Base-by-base conservation (phyloP, 169 alveolate species). In the Plasmodium gallinaceum region DNA sequence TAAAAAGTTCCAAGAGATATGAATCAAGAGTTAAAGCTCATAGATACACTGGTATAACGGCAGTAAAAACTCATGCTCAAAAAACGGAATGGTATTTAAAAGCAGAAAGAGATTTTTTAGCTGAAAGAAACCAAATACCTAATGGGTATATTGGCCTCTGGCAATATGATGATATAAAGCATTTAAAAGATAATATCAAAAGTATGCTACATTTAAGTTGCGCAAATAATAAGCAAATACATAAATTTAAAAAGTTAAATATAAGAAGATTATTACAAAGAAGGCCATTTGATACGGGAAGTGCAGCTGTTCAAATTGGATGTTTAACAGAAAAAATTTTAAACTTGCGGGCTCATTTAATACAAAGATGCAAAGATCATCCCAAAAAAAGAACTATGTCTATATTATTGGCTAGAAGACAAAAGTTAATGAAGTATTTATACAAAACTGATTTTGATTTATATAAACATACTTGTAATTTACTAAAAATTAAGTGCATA, bases 41-140 rank as follows among this genome's bases (percentile, higher is more conserved):
- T 45, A 93, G 96, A 18, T 94, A 92, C 74, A 95, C 94, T 65
- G 97, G 97, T 1, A 89, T 93, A n/a, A 94, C 95, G 20, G 95
- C 96, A 39, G 91, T 92, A 66, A 94, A 95, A 91, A 89, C 92
- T 42, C 94, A 94, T 60, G 97, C 96, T 32, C 97, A 94, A n/a
- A 95, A 95, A 88, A 93, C 97, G 0, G 96, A 95, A 51, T 95
- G 97, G 97, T 95, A 95, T 68, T 92, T 94, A 72, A 92, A 91
- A 62, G 97, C 97, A 0, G 97, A 95, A 86, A 91, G 95, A 43
- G 97, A 92, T 42, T 95, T 95, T 65, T 92, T 95, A 43, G 94
- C 94, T n/a, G 97, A 95, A 72, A 58, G 97, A 39, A 95, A 92
- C 43, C 88, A 91, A 72, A 94, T 93, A 66, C 96, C 96, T 46